Conservation (phyloP, 257 asterid genomes). For the Capsicum chinense region DNA sequence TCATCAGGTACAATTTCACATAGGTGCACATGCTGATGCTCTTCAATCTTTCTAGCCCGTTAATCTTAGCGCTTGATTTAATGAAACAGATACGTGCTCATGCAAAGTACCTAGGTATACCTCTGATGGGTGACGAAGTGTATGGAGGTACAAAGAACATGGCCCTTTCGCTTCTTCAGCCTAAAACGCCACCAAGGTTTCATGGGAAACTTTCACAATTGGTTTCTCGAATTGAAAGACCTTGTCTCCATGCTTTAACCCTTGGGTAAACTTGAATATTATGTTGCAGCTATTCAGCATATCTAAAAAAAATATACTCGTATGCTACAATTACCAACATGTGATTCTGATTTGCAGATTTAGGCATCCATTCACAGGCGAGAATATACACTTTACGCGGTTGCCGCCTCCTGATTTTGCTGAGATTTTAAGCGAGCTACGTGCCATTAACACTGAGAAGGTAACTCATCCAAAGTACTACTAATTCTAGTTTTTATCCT, state of each 20-base stretch:
- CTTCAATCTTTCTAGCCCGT: neutral
- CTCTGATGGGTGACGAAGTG: slow-evolving; percentile 93
- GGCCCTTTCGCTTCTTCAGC: slow-evolving; percentile 81
- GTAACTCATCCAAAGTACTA: slow-evolving; percentile 32
- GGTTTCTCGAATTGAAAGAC: slow-evolving; percentile 68
- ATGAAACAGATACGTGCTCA: slow-evolving; percentile 77
- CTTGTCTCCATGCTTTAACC: slow-evolving; percentile 87
- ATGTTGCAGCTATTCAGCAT: neutral
- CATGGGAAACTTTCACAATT: slow-evolving; percentile 54
- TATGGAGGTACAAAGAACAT: slow-evolving; percentile 94
- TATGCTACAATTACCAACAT: no score
- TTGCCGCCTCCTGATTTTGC: slow-evolving; percentile 85
- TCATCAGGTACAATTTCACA: slow-evolving; percentile 69
- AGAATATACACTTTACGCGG: slow-evolving; percentile 66
- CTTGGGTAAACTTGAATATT: slow-evolving; percentile 60
- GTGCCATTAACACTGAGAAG: slow-evolving; percentile 58
- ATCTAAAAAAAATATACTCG: neutral
- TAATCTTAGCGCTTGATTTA: neutral
- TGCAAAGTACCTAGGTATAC: slow-evolving; percentile 87
- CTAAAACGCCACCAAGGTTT: slow-evolving; percentile 51
- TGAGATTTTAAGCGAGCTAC: slow-evolving; percentile 60
- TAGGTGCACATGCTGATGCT: neutral
- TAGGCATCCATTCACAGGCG: slow-evolving; percentile 71
- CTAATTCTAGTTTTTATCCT: neutral
- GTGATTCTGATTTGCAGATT: slow-evolving; percentile 50